phyloP scores from a whole-genome alignment of 1,284 basidiomycete species.

The Apiotrichum sp. region DNA sequence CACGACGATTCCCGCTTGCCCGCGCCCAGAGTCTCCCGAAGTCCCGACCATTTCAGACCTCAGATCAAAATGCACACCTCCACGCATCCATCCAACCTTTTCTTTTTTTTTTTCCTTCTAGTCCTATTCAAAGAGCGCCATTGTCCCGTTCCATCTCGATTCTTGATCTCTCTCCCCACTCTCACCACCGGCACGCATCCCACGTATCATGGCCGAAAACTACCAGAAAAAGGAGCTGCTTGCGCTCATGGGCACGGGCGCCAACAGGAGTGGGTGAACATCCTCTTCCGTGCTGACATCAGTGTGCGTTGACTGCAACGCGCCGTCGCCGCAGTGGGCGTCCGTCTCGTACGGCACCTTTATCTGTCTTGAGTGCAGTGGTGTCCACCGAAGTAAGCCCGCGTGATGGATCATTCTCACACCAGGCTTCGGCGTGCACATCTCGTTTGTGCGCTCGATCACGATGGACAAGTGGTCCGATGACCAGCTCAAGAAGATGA shows the following conservation, averaged over 20 bases:
- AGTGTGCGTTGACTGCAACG: conserved; percentile 71
- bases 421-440: conserved; percentile 41
- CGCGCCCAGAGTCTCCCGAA: too few relatives aligned
- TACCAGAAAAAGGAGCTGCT: conserved; percentile 58
- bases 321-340: conserved; percentile 89
- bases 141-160: neutral
- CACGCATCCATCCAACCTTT: too few relatives aligned
- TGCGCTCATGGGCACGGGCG: conserved; percentile 65
- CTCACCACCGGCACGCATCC: neutral
- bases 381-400: conserved; percentile 67
- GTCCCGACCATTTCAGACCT: too few relatives aligned
- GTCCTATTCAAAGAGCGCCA: neutral
- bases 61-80: too few relatives aligned
- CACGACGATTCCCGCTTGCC: too few relatives aligned
- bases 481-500: conserved; percentile 83
- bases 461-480: conserved; percentile 96
- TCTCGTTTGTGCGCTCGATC: conserved; percentile 80
- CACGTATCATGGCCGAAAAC: conserved; percentile 52
- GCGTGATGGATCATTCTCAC: neutral
- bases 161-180: neutral
- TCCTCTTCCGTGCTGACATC: conserved; percentile 2
- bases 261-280: conserved; percentile 56
- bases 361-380: conserved; percentile 85
- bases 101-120: too few relatives aligned
- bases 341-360: conserved; percentile 63